Percentiles rank a stretch among this genome's conserved stretches.
phyloP scores from a whole-genome alignment of 1,284 basidiomycete species.

The Ustilago nuda region DNA sequence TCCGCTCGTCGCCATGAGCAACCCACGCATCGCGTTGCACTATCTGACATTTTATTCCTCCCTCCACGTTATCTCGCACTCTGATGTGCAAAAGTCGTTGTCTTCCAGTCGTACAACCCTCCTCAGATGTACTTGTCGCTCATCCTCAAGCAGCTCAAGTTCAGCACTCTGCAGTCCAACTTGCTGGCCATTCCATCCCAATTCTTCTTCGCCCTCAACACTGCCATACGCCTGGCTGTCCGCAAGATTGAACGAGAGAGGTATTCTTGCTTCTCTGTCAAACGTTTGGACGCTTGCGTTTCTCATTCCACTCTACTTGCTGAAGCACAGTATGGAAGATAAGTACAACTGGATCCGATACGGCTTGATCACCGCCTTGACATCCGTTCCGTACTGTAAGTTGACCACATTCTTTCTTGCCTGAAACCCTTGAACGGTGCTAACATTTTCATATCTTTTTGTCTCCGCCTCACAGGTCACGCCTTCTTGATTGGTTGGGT shows the following conservation, averaged over 20 bases:
- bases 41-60: slow-evolving; percentile 18
- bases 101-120: slow-evolving; percentile 37
- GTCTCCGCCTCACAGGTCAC: slow-evolving; percentile 13
- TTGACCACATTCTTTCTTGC: background rate
- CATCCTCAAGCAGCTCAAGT: slow-evolving; percentile 51
- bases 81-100: slow-evolving; percentile 20
- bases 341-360: slow-evolving; percentile 46
- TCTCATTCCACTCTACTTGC: slow-evolving; percentile 36
- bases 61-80: background rate
- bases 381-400: slow-evolving; percentile 46
- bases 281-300: slow-evolving; percentile 38
- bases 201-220: slow-evolving; percentile 50
- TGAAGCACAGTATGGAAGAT: slow-evolving; percentile 11
- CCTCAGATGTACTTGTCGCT: slow-evolving; percentile 40
- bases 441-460: background rate
- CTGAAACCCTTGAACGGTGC: background rate
- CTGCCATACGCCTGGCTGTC: slow-evolving; percentile 32
- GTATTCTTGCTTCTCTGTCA: slow-evolving; percentile 28
- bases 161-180: slow-evolving; percentile 49
- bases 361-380: slow-evolving; percentile 39
- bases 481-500: slow-evolving; percentile 40
- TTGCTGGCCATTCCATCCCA: slow-evolving; percentile 55
- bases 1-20: background rate
- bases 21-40: slow-evolving; percentile 1
- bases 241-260: slow-evolving; percentile 28